Evolutionary conservation across 164 flowering plant species (phyloP), one percentile per base, ranked within the genome.

Genomic region (Macadamia tetraphylla): DNA sequence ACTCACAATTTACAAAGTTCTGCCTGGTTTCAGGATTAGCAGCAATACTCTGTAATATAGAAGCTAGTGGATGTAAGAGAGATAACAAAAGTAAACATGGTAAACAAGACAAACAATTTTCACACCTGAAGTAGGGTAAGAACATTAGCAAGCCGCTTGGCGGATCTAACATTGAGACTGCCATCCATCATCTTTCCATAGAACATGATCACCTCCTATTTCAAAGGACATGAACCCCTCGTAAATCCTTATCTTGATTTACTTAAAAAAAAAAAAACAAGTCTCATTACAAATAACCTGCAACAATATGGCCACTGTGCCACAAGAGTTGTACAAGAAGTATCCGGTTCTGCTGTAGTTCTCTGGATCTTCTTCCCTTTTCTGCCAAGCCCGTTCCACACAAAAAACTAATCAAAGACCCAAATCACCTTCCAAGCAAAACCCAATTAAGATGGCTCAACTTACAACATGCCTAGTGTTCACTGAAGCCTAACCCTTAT

Each of bases 51-150:
- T 83, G 74, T 68, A 75, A 63, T 58, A 60, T 29, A 63, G 5
- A 65, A 62, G 62, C 46, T 11, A 62, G 23, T 56, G 49, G 66
- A 60, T 29, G 32, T 1, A 58, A 52, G 18, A 17, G 61, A 8
- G n/a, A 68, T 5, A 55, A 62, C 23, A 32, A 30, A 48, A 0
- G 44, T 6, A 23, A 70, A 8, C 15, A 48, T 30, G 35, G 52
- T 1, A 52, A 71, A 65, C 57, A 55, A 46, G 3, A 23, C 42
- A 66, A 6, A 31, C 31, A 63, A 68, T 3, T 6, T 6, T 31
- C 35, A 6, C 58, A 79, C 86, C 84, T 83, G 86, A 57, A 74
- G 73, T 42, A 83, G 83, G 35, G 81, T 83, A 71, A 83, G 79
- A 44, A 83, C 86, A 80, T 81, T 83, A 12, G 72, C 71, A 2